Base-by-base conservation (phyloP, 768 basidiomycete genomes). In the Lentinula sp. region DNA sequence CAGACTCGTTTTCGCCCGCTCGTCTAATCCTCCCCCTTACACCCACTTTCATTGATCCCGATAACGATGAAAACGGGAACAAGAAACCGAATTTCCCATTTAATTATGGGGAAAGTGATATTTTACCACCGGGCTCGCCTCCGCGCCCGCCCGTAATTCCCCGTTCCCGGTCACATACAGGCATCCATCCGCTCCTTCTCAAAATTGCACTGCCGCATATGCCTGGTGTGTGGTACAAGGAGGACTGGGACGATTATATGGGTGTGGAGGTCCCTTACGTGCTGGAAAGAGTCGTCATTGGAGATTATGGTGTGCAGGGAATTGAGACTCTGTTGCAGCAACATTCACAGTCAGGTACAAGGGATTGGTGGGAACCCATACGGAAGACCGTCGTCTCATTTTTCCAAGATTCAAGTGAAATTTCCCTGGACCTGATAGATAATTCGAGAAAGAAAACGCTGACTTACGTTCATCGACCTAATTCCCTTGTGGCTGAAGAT, bases 221-320 rank as follows among this genome's bases (percentile, higher is more conserved):
- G 58, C 46, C 46, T 20, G 52, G 37, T 5, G 23, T 87, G 56
- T 81, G 90, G 75, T 93, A 86, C 70, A 61, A 76, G 16, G 82
- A 86, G 61, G 93, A 95, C 67, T 93, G 91, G 84, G 77, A 81
- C 51, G 93, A 95, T 72, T 86, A 87, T 65, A 78, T 81, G 41
- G 77, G 81, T 61, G 82, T 91, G 66, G 77, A 79, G 18, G 79
- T 85, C 16, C 90, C 93, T 0, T 93, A 86, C 69, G 66, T 94
- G 16, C 74, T 92, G 57, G 87, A 90, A 65, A 85, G 91, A 10
- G 76, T 91, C 12, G 84, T 96, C 36, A 74, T 97, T 37, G 87
- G 85, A 0, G 93, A 95, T 67, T 77, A 86, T 50, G 79, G 82
- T n/a, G 89, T 88, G 0, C 87, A 91, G 0, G 73, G 70, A 73